Evolutionary conservation across 148 eudicot genomes (phyloP), one percentile per base, ranked within the genome.

Genomic region (Fagopyrum esculentum): DNA sequence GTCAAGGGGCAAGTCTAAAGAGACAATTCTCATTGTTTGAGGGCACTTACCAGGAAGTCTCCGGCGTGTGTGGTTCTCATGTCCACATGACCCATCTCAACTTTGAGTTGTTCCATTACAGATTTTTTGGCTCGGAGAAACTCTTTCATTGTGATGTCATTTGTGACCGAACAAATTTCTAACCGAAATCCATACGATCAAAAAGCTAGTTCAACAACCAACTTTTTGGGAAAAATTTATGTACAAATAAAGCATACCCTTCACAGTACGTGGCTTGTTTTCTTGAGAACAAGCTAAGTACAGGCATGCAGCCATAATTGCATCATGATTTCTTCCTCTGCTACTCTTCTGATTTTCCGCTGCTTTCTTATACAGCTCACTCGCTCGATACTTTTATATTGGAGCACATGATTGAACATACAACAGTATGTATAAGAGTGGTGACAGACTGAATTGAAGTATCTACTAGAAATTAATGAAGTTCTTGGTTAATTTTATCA

Each of bases 271-370:
- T 1, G 90, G 88, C 70, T 84, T 83, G 83, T 82, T 82, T 68
- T 87, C 90, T 66, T 87, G 90, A 6, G 80, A 81, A 70, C 90
- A 87, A 64, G 90, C 90, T 74, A 87, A 77, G 71, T 83, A 87
- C 73, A 87, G 82, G 77, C 90, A 87, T 10, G 88, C 88, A 73
- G 86, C 88, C 74, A 83, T 60, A 6, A 83, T 66, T 9, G 90
- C 88, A 78, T 83, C 86, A 59, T 82, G 81, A 55, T 87, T 87
- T 77, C 90, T 78, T 50, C 86, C 88, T 63, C 88, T 78, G 17
- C 79, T 79, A 40, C 83, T 60, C 61, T 85, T 87, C 46, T 82
- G 86, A 80, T 81, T 86, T 59, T 85, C 84, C 43, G 83, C 75
- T 77, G 83, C 75, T 77, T 85, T 81, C 78, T 85, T 87, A 74